Base-by-base conservation (phyloP, 805 yeast species). In the Kluyveromyces aestuarii region DNA sequence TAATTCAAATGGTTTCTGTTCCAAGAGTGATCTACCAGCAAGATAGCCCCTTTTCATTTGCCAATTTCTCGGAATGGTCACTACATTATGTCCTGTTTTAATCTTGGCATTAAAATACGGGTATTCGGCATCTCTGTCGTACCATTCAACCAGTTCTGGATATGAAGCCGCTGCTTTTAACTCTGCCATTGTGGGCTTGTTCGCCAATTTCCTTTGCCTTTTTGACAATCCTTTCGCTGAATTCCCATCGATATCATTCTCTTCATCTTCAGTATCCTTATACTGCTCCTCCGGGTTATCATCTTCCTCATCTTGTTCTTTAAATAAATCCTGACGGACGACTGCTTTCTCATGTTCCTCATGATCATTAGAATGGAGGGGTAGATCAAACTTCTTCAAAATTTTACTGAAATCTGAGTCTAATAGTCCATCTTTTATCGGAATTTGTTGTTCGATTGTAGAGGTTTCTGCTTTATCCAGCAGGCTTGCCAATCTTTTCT, bases 61-160 rank as follows among this genome's bases (percentile, higher is more conserved):
- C 99, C 99, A 91, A 64, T 89, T 93, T 0, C 67, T 59, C 0
- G 98, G 98, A 1, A 91, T 87, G 1, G 80, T 86, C 0, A 90
- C 81, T 1, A 70, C 73, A 54, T 87, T 86, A 49, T 79, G 81
- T 36, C 71, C 67, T 0, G 82, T 68, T 60, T 90, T 91, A 45
- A 91, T 63, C 19, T 74, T 69, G 0, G 86, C 79, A 13, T 80
- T 71, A 18, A 89, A 61, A 44, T 70, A 66, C 1, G 99, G 96
- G 56, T 87, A 91, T 1, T 73, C 73, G 0, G 97, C 84, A 68
- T 90, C 93, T 1, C 81, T 83, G 63, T 93, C 98, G 56, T 71
- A 79, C 95, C 95, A 84, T 54, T 89, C 95, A 1, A 91, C 82
- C 4, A 81, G 60, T 49, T 86, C 87, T 0, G 98, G 97, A 27